phyloP scores from a whole-genome alignment of 306 rosid species.

The Oxytropis ochrocephala region DNA sequence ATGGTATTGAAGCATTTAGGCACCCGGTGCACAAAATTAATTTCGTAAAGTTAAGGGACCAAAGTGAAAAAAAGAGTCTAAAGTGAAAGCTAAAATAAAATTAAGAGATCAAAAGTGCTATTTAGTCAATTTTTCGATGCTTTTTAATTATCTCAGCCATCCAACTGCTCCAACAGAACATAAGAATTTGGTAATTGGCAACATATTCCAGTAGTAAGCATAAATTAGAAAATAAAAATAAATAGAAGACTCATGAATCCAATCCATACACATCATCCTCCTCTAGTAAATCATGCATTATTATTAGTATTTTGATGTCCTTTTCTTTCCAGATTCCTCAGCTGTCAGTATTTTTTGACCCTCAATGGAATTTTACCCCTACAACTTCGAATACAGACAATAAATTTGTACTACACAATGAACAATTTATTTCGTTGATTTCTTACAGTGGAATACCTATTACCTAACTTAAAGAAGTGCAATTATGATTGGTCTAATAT shows the following conservation, averaged over 20 bases:
- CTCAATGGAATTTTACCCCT: background rate
- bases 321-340: background rate
- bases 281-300: background rate
- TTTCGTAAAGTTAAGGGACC: too few relatives aligned
- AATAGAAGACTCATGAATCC: background rate
- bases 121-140: too few relatives aligned
- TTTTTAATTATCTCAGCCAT: background rate
- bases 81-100: too few relatives aligned
- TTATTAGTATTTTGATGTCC: background rate
- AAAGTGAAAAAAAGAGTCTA: too few relatives aligned
- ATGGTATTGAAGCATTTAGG: too few relatives aligned
- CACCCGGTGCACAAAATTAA: too few relatives aligned
- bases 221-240: background rate
- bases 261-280: background rate
- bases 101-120: too few relatives aligned
- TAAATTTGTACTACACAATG: background rate
- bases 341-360: conserved; percentile 19
- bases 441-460: background rate
- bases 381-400: conserved; percentile 4
- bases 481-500: background rate
- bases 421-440: background rate
- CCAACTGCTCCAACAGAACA: background rate
- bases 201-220: background rate
- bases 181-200: background rate
- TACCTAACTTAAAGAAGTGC: background rate